A percentile compares a stretch with the other conserved stretches of the same genome.
phyloP scores from a whole-genome alignment of 2,329 filamentous ascomycete species.

The Arthrinium phaeospermum region DNA sequence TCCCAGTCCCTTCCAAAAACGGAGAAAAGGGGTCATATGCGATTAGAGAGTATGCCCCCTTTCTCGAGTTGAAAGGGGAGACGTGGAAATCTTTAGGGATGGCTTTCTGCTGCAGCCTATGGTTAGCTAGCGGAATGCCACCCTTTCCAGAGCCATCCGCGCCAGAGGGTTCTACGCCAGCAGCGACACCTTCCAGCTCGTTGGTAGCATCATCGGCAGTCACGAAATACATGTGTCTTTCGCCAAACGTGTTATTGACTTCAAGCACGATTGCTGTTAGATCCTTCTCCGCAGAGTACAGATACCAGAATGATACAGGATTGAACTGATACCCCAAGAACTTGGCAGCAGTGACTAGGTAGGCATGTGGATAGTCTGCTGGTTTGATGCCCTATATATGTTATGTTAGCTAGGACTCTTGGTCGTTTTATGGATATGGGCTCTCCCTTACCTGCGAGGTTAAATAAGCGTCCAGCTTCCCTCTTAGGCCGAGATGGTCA shows the following conservation, averaged over 20 bases:
- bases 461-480: constrained; percentile 68
- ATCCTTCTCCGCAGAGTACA: constrained; percentile 64
- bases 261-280: constrained; percentile 72
- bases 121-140: neutral
- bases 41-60: constrained; percentile 58
- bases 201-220: constrained; percentile 41
- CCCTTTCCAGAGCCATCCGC: neutral
- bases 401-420: constrained; percentile 25
- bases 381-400: constrained; percentile 59
- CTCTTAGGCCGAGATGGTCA: constrained; percentile 59
- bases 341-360: constrained; percentile 72
- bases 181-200: neutral
- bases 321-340: constrained; percentile 77
- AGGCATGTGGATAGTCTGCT: constrained; percentile 67
- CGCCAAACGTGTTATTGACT: constrained; percentile 79
- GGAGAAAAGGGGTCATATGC: constrained; percentile 54
- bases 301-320: constrained; percentile 80
- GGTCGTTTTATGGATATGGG: neutral
- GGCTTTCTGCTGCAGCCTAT: constrained; percentile 49
- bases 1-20: constrained; percentile 43
- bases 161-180: neutral
- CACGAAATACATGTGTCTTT: constrained; percentile 70
- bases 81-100: constrained; percentile 79
- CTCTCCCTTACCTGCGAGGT: constrained; percentile 54
- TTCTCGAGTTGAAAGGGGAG: constrained; percentile 73